Base-by-base conservation (phyloP, 163 green algal species). In the Prototheca wickerhamii region DNA sequence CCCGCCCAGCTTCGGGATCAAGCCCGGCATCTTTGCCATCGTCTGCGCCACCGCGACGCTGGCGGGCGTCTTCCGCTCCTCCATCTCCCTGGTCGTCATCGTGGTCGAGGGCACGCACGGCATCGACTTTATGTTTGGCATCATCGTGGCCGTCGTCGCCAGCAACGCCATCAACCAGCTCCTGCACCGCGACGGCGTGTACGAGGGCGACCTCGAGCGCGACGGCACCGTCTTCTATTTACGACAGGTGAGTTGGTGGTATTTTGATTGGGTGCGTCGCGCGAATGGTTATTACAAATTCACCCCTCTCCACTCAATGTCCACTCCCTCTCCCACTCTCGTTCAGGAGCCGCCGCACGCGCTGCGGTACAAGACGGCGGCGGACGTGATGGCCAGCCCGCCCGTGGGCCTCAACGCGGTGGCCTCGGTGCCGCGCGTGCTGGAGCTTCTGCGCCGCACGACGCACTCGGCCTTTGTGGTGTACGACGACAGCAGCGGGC, bases 21-120 rank as follows among this genome's bases (percentile, higher is more conserved):
- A 89, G 75, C 87, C 87, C 20, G 88, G 90, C 15, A 56, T 95
- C 46, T 96, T 93, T 64, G 85, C 84, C 17, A 71, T 97, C 31
- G 79, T 95, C 46, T 85, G 84, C 31, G 87, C 80, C 33, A 86
- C 88, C 4, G 84, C 84, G 8, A 79, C 86, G 61, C 75, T 96
- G 30, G 88, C 76, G 1, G 87, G 85, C 28, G 84, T 94, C 30
- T 94, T 95, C 74, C 71, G 86, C 28, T 84, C 75, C 18, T 85
- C 77, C 63, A 91, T 97, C 59, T 90, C 79, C 1, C 84, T 97
- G 30, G 79, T 97, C 26, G 87, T 95, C 23, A 86, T 97, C 58
- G 78, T 97, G 60, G 82, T 96, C 35, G 91, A 97, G 67, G 88
- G 89, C 61, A 96, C 91, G 0, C 79, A 52, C 18, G 32, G 79